phyloP scores from a whole-genome alignment of 2,329 filamentous ascomycete species.

The Periglandula ipomoeae region DNA sequence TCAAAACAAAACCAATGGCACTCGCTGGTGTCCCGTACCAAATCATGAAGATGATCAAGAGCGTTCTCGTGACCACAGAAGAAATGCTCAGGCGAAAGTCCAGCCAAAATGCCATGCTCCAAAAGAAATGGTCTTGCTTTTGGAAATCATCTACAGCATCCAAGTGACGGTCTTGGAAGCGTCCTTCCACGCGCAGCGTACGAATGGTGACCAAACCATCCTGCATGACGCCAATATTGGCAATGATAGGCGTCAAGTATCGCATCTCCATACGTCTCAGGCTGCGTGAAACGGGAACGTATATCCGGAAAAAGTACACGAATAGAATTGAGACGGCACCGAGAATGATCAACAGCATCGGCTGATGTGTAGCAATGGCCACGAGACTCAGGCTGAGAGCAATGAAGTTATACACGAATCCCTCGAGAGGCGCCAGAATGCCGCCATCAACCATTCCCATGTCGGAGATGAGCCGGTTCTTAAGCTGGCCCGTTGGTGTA shows the following conservation, averaged over 20 bases:
- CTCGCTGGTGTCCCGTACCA: slow-evolving; percentile 68
- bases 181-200: slow-evolving; percentile 67
- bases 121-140: slow-evolving; percentile 94
- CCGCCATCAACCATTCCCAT: slow-evolving; percentile 84
- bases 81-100: slow-evolving; percentile 57
- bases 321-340: slow-evolving; percentile 58
- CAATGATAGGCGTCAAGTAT: slow-evolving; percentile 78
- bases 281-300: slow-evolving; percentile 75
- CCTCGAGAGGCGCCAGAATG: slow-evolving; percentile 65
- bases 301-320: slow-evolving; percentile 63
- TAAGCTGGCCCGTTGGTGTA: slow-evolving; percentile 78
- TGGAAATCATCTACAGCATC: slow-evolving; percentile 80
- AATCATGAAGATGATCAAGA: slow-evolving; percentile 65
- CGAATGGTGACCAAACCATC: slow-evolving; percentile 81
- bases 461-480: slow-evolving; percentile 87
- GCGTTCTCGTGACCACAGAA: slow-evolving; percentile 64
- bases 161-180: slow-evolving; percentile 75
- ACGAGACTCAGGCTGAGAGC: slow-evolving; percentile 63
- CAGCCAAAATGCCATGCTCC: slow-evolving; percentile 79
- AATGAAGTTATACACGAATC: slow-evolving; percentile 61
- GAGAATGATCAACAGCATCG: slow-evolving; percentile 66
- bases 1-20: slow-evolving; percentile 74
- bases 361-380: slow-evolving; percentile 73
- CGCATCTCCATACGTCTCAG: slow-evolving; percentile 82
- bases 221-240: slow-evolving; percentile 82